Evolutionary conservation across 2,329 filamentous ascomycete genomes (phyloP).

Genomic region (Sporothrix pallida): DNA sequence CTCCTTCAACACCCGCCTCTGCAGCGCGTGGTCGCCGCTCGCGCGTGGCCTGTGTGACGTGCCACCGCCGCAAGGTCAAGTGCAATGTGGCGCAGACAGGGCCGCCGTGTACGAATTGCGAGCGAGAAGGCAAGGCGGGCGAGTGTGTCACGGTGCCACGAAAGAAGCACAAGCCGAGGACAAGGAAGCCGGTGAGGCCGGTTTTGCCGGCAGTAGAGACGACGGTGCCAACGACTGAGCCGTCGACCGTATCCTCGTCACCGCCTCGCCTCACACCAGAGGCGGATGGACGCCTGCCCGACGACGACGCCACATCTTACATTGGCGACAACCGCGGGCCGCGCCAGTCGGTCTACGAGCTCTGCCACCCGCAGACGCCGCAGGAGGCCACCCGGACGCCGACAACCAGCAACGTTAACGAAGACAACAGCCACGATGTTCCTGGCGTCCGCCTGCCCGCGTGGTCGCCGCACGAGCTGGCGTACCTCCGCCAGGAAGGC

Average conservation of each 20-base stretch:
- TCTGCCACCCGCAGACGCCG: constrained; percentile 21
- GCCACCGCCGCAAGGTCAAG: constrained; percentile 27
- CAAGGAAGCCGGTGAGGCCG: neutral
- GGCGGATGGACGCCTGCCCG: constrained; percentile 9
- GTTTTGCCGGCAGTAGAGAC: neutral
- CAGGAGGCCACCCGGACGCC: neutral
- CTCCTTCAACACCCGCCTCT: neutral
- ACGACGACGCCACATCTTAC: constrained; percentile 15
- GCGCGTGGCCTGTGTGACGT: constrained; percentile 24
- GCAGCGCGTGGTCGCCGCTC: neutral
- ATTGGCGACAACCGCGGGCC: constrained; percentile 26
- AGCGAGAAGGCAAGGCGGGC: neutral
- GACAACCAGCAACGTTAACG: neutral
- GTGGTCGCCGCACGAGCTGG: constrained; percentile 1
- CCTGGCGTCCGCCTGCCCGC: neutral
- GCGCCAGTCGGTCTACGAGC: constrained; percentile 15
- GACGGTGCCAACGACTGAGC: neutral
- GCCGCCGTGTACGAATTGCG: constrained; percentile 29
- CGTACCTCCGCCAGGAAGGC: constrained; percentile 16
- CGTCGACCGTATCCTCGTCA: neutral
- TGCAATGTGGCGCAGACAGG: constrained; percentile 28
- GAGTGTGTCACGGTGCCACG: constrained; percentile 18
- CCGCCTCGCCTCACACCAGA: constrained; percentile 7
- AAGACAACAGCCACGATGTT: neutral
- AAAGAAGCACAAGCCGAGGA: constrained; percentile 28